Percentiles rank a stretch among this genome's conserved stretches.
Evolutionary conservation across 768 basidiomycete genomes (phyloP).

Genomic region (Boletus subparvulus): DNA sequence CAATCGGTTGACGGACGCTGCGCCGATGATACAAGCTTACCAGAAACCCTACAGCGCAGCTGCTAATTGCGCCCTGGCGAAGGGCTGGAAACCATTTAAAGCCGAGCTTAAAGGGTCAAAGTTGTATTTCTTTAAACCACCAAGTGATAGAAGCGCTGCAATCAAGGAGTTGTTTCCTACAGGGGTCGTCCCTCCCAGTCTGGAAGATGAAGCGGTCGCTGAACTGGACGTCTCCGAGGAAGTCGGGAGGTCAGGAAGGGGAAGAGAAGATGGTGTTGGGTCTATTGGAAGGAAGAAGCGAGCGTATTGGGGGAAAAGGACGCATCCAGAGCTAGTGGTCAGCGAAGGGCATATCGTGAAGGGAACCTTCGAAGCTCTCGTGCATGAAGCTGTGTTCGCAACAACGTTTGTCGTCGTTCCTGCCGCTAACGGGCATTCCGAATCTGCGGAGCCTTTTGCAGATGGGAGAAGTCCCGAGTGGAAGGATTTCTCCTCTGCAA

Average conservation of each 20-base stretch:
- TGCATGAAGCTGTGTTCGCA: conserved; percentile 80
- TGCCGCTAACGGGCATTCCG: conserved; percentile 13
- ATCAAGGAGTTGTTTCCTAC: conserved; percentile 77
- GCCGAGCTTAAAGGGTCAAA: conserved; percentile 82
- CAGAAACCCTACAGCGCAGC: conserved; percentile 32
- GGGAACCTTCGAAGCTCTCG: conserved; percentile 74
- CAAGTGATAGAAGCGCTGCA: conserved; percentile 59
- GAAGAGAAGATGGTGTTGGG: conserved; percentile 32
- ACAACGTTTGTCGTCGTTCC: conserved; percentile 53
- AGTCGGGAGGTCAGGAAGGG: conserved; percentile 30
- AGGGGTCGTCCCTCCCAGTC: conserved; percentile 52
- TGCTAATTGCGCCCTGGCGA: conserved; percentile 43
- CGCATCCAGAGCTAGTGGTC: conserved; percentile 68
- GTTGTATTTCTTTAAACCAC: conserved; percentile 83
- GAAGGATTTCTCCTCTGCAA: conserved; percentile 61
- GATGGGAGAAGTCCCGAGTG: conserved; percentile 40
- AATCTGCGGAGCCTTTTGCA: conserved; percentile 16
- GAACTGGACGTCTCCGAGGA: conserved; percentile 32
- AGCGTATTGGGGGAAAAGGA: conserved; percentile 74
- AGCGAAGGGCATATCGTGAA: conserved; percentile 47
- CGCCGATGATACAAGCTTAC: conserved; percentile 39
- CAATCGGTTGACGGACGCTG: conserved; percentile 60
- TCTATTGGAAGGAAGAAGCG: conserved; percentile 51
- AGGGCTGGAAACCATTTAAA: conserved; percentile 88
- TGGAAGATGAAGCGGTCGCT: conserved; percentile 45